Evolutionary conservation across 2,329 filamentous ascomycete genomes (phyloP), one percentile per base, ranked within the genome.

Genomic region (Cryphonectria japonica): DNA sequence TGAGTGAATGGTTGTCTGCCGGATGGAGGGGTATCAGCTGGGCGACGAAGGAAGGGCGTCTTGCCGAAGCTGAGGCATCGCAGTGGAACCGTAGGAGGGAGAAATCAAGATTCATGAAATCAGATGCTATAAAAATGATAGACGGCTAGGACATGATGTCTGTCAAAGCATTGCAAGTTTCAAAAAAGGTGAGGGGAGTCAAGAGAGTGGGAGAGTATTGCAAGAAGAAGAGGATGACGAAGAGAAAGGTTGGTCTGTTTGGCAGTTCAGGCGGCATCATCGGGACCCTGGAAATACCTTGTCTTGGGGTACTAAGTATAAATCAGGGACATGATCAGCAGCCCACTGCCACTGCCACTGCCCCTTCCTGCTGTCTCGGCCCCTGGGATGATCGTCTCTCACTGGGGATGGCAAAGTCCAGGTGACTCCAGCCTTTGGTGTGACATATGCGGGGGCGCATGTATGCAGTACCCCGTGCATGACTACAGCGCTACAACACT

Each of bases 91-190:
- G 67, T 32, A 32, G 26, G 54, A 59, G 8, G 13, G 61, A 14
- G 22, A 29, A 41, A 32, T 29, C 29, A 52, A 32, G 26, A 34
- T 9, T 7, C 2, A 50, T 22, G 29, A 71, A 71, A 62, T 14
- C 2, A 57, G 52, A 54, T n/a, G 19, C 22, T 11, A 7, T 41
- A 41, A 61, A 19, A 66, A 14, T 16, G 65, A 37, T 50, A 52
- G 65, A 37, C 37, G 52, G 16, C 65, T 72, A 68, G 68, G 61
- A 66, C 71, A 68, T 70, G 37, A 61, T 63, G 61, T 14, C 43
- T 70, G 34, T 59, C 54, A 67, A 34, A 66, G 54, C 39, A 61
- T 57, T 66, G 60, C 57, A 29, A 26, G 63, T 63, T 50, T 57
- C 59, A 29, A 34, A 66, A 59, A 66, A 63, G 19, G 6, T 9